phyloP scores from a whole-genome alignment of 441 rosid genomes.

The Kokia cookei region DNA sequence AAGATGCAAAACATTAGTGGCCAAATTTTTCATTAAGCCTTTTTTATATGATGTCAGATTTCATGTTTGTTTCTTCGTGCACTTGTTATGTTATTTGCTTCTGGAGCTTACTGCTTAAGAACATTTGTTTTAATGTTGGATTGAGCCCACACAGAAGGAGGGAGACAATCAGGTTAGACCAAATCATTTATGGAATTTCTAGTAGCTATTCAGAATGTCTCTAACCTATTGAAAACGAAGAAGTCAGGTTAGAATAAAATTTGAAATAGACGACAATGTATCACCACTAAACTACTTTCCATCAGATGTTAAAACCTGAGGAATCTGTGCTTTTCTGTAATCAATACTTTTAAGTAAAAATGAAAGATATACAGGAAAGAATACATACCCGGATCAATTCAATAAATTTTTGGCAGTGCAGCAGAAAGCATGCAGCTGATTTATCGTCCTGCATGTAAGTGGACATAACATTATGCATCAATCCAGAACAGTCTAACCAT shows the following conservation, averaged over 20 bases:
- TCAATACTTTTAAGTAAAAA: background rate
- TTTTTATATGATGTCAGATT: no score
- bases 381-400: slow-evolving; percentile 80
- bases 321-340: background rate
- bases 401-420: slow-evolving; percentile 83
- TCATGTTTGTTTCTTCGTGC: no score
- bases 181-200: background rate
- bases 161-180: background rate
- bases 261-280: background rate
- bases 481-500: background rate
- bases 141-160: background rate
- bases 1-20: no score
- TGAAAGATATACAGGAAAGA: background rate
- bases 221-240: background rate
- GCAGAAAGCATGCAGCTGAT: slow-evolving; percentile 78
- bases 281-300: background rate
- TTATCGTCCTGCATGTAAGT: slow-evolving; percentile 63
- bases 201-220: background rate
- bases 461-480: slow-evolving; percentile 6
- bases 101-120: background rate
- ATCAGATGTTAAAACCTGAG: background rate
- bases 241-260: background rate
- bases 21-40: no score
- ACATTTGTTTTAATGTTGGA: background rate
- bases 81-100: background rate